Percentiles rank a stretch among this genome's conserved stretches.
Conservation (phyloP, 345 rosid genomes). For the Moringa oleifera region DNA sequence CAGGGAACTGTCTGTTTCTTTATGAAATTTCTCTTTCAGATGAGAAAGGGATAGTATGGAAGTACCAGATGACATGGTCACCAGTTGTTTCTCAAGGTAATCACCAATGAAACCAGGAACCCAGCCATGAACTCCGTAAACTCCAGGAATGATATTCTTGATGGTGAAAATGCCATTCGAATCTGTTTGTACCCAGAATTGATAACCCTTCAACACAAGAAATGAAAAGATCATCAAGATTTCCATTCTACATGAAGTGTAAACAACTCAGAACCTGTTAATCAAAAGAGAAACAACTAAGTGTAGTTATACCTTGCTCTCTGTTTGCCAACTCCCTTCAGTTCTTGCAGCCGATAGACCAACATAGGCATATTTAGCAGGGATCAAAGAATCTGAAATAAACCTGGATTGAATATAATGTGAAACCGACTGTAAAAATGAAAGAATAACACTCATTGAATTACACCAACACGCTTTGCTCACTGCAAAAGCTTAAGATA, state of each 20-base stretch:
- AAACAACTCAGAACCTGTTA: too few species aligned
- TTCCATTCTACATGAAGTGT: neutral
- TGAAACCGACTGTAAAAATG: too few species aligned
- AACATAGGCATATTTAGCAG: neutral
- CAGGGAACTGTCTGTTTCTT: neutral
- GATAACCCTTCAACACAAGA: constrained; percentile 17
- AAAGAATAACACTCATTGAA: too few species aligned
- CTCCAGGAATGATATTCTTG: constrained; percentile 28
- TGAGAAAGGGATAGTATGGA: too few species aligned
- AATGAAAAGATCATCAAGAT: too few species aligned
- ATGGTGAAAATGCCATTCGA: constrained; percentile 31
- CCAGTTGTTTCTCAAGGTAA: constrained; percentile 17
- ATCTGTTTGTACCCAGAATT: constrained; percentile 38
- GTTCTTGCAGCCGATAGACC: neutral
- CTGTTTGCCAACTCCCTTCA: neutral
- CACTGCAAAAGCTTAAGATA: too few species aligned
- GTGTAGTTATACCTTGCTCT: neutral
- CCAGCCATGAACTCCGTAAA: constrained; percentile 36
- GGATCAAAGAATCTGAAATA: neutral
- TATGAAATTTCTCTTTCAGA: too few species aligned
- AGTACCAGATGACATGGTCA: constrained; percentile 7
- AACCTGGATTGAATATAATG: neutral
- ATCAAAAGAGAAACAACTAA: too few species aligned
- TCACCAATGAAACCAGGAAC: constrained; percentile 36
- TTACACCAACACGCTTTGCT: too few species aligned